Percentiles rank a stretch among this genome's conserved stretches.
phyloP scores from a whole-genome alignment of 2,329 filamentous ascomycete species.

The Cephalotrichum gorgonifer region DNA sequence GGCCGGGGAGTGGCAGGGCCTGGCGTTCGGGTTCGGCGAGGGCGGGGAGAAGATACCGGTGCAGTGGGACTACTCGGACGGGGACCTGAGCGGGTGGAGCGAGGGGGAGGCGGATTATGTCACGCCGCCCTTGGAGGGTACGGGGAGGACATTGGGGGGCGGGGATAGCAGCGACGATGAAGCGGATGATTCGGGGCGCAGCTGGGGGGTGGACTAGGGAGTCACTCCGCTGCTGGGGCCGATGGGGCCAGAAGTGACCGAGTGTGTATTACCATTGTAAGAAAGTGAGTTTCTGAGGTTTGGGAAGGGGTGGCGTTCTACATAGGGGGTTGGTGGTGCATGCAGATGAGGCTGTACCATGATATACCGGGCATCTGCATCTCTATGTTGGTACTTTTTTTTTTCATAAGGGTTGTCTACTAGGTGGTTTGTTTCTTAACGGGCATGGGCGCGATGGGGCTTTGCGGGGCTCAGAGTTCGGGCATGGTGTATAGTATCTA shows the following conservation, averaged over 20 bases:
- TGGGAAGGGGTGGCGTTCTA: background rate
- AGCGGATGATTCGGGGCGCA: constrained; percentile 7
- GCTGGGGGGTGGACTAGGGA: constrained; percentile 9
- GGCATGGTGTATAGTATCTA: no score
- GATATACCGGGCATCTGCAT: no score
- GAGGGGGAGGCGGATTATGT: constrained; percentile 29
- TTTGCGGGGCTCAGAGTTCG: no score
- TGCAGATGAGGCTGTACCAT: constrained; percentile 10
- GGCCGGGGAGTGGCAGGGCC: constrained; percentile 50
- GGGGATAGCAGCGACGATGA: constrained; percentile 6
- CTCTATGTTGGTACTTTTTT: no score
- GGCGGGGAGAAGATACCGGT: constrained; percentile 44
- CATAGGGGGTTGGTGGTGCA: background rate
- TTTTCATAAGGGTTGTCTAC: no score
- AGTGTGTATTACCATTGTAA: constrained; percentile 4
- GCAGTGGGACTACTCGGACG: constrained; percentile 53
- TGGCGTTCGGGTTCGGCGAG: constrained; percentile 44
- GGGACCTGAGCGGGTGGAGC: constrained; percentile 37
- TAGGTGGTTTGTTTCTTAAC: no score
- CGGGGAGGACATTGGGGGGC: constrained; percentile 17
- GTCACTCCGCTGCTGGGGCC: background rate
- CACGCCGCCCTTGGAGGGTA: constrained; percentile 14
- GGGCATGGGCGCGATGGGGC: no score
- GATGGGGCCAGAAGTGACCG: background rate
- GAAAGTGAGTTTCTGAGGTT: background rate